Evolutionary conservation across 1,284 basidiomycete genomes (phyloP).

Genomic region (Dichomitus squalens): DNA sequence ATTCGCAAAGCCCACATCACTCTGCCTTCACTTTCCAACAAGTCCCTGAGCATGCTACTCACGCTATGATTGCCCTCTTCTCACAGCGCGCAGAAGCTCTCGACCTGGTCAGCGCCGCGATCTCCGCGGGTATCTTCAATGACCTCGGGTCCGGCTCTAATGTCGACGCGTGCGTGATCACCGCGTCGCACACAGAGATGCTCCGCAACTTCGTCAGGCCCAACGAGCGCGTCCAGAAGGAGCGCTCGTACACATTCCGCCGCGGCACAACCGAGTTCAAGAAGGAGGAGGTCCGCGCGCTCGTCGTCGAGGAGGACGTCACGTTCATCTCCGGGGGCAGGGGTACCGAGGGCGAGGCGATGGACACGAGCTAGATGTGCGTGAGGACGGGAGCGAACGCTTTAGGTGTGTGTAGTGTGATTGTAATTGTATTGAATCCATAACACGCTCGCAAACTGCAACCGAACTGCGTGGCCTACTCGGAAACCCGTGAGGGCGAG

Average conservation of each 20-base stretch:
- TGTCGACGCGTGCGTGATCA: conserved; percentile 96
- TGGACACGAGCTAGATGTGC: conserved; percentile 55
- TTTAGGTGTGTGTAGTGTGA: conserved; percentile 11
- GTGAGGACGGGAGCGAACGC: neutral
- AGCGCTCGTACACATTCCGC: conserved; percentile 83
- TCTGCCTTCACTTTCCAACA: neutral
- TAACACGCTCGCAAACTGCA: conserved; percentile 6
- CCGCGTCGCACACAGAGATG: conserved; percentile 81
- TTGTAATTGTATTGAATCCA: conserved; percentile 22
- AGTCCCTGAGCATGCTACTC: neutral
- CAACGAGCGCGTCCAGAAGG: conserved; percentile 87
- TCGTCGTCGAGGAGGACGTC: conserved; percentile 76
- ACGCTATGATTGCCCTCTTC: neutral
- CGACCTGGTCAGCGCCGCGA: conserved; percentile 82
- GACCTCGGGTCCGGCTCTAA: conserved; percentile 98
- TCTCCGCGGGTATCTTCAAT: conserved; percentile 98
- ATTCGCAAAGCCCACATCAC: too few species aligned
- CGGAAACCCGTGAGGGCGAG: neutral
- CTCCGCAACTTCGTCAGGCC: conserved; percentile 90
- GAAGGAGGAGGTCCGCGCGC: conserved; percentile 71
- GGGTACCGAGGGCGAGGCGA: conserved; percentile 50
- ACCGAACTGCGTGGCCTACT: neutral
- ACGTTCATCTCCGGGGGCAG: conserved; percentile 41
- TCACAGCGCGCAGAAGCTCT: conserved; percentile 83
- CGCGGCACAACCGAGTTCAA: conserved; percentile 89